Evolutionary conservation across 441 rosid genomes (phyloP).

Genomic region (Euphorbia celastroides): DNA sequence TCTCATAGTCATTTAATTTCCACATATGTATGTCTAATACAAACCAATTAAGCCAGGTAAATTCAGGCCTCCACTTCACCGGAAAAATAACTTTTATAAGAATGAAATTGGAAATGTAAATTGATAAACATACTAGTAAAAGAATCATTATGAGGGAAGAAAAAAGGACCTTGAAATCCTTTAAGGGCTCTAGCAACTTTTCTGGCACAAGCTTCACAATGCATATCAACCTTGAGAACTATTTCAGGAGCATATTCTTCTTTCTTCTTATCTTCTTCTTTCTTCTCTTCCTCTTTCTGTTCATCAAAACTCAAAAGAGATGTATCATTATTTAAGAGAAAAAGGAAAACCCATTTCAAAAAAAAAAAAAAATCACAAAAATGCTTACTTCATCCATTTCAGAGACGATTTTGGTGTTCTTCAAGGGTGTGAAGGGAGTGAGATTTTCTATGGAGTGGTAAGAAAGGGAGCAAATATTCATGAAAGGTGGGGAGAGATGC

Average conservation of each 20-base stretch:
- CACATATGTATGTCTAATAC: too few species aligned
- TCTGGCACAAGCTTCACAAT: slow-evolving; percentile 83
- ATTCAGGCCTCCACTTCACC: too few species aligned
- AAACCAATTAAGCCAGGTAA: too few species aligned
- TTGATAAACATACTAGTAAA: too few species aligned
- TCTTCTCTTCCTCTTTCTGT: slow-evolving; percentile 14
- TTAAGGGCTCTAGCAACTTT: slow-evolving; percentile 61
- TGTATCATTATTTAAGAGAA: neutral
- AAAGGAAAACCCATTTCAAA: neutral
- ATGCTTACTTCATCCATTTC: slow-evolving; percentile 48
- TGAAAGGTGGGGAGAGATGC: slow-evolving; percentile 11
- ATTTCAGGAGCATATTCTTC: slow-evolving; percentile 39
- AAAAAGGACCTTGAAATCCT: slow-evolving; percentile 54
- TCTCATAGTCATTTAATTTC: too few species aligned
- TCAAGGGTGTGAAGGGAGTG: neutral
- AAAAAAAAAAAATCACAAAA: neutral
- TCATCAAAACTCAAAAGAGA: neutral
- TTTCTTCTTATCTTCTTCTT: slow-evolving; percentile 28
- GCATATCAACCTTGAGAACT: slow-evolving; percentile 73
- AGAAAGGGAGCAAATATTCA: slow-evolving; percentile 15
- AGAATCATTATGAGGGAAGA: neutral
- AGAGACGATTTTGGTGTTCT: slow-evolving; percentile 6
- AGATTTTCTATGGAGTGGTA: neutral
- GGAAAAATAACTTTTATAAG: too few species aligned
- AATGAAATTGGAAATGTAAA: too few species aligned